Base-by-base conservation (phyloP, 2,329 filamentous ascomycete species). In the Penicillium sp. region DNA sequence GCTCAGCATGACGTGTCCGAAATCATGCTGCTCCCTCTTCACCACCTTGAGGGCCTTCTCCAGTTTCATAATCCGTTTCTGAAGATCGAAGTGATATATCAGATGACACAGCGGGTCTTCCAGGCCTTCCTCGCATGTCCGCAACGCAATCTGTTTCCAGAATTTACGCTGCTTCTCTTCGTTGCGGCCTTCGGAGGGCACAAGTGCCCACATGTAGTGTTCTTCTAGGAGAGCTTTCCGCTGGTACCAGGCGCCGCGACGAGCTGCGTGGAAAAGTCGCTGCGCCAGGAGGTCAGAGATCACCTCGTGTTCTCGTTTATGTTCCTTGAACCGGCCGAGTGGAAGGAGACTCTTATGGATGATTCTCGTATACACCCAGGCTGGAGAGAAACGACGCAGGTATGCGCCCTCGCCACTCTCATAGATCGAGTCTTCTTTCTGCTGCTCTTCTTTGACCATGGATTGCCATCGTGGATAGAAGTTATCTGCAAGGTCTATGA, bases 151-250 rank as follows among this genome's bases (percentile, higher is more conserved):
- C 7, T 81, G 78, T 65, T 85, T 89, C 91, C 91, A 98, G 57
- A 88, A 79, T 61, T 86, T 92, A 72, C 88, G 93, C 63, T 87
- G 86, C 7, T 74, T 71, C 38, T 87, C 83, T 13, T 77, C 71
- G 33, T 66, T 73, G 35, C 75, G 73, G 25, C 71, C 75, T 3
- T 73, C 71, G 2, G 68, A 68, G 0, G 79, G 73, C 27, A 75
- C 77, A 5, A 87, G 65, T 4, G 78, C 75, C 63, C 83, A 79
- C 88, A 97, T 91, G 68, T 98, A 97, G 65, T 95, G 90, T 67
- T 98, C 93, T 72, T 98, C 93, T 1, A 98, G 71, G 1, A 98
- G 75, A 1, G 92, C 93, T 70, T 95, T 95, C 18, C 93, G 87
- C 65, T 96, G 91, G 66, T 97, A 97, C 93, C 93, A 98, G 0